Evolutionary conservation across 2,329 filamentous ascomycete species (phyloP), one percentile per base, ranked within the genome.

Genomic region (Aspergillus unguis): DNA sequence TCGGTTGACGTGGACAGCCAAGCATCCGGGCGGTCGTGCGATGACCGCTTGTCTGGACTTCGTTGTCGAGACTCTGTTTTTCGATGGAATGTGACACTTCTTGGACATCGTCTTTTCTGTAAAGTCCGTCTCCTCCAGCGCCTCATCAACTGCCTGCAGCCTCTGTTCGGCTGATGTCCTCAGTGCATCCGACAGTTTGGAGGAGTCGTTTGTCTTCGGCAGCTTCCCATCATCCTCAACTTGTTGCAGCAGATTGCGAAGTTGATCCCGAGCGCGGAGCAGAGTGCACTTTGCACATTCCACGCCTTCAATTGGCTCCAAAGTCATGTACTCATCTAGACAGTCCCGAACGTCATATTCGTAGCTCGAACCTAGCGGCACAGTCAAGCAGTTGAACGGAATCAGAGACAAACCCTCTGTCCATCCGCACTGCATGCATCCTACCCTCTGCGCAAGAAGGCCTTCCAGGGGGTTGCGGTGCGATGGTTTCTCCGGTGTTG

Each of bases 211-310:
- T 5, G 50, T 53, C 27, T 58, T 56, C 1, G 62, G 52, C 8
- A 59, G 53, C n/a, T 57, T 58, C 4, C 63, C 58, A 31, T 74
- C 74, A 3, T 76, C 72, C n/a, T 75, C 65, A 26, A 73, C 61
- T 27, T 70, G 65, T 11, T 61, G 61, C 6, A 79, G 58, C 44
- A 80, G 62, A 53, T 70, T 75, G 53, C 80, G 75, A 10, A 80
- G 71, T 50, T 87, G 71, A 33, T 76, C 73, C 49, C 82, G 78
- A 7, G 80, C 75, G 23, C 76, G 72, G 7, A 92, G 71, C 1
- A 96, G 79, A 0, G 92, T 96, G 71, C 94, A 99, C 63, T 92
- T 95, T 11, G 86, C 83, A 70, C 94, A 99, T 65, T 96, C 87
- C 2, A 97, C 92, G 0, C 90, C 90, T 60, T 90, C 85, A 52